Evolutionary conservation across 192 early-diverging fungal genomes (phyloP).

Genomic region (Rhizoclosmatium sp.): DNA sequence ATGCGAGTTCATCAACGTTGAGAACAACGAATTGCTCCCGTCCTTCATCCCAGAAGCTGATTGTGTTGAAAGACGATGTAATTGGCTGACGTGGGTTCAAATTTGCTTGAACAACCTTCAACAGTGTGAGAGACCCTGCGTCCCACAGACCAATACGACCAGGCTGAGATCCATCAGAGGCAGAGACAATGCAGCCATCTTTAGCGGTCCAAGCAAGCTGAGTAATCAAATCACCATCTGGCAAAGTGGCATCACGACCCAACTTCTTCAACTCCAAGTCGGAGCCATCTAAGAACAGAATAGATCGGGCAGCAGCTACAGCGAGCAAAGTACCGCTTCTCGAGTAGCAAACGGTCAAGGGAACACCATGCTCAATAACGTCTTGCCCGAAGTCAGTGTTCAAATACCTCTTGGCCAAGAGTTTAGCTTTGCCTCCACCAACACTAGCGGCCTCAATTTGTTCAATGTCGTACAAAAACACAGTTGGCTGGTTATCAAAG

Average conservation of each 20-base stretch:
- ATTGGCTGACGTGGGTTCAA: slow-evolving; percentile 38
- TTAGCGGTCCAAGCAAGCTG: slow-evolving; percentile 35
- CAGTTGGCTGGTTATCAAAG: slow-evolving; percentile 30
- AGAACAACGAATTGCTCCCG: slow-evolving; percentile 24
- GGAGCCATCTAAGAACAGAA: slow-evolving; percentile 27
- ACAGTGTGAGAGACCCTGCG: slow-evolving; percentile 28
- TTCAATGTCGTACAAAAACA: slow-evolving; percentile 37
- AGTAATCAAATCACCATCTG: slow-evolving; percentile 38
- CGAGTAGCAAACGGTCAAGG: slow-evolving; percentile 24
- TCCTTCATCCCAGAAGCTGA: slow-evolving; percentile 43
- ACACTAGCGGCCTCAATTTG: slow-evolving; percentile 27
- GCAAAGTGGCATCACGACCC: slow-evolving; percentile 32
- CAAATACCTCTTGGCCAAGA: slow-evolving; percentile 30
- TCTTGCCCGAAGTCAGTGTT: not conserved
- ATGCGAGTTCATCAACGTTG: slow-evolving; percentile 39
- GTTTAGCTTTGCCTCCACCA: slow-evolving; percentile 32
- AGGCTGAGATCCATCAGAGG: slow-evolving; percentile 36
- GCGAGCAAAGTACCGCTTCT: slow-evolving; percentile 27
- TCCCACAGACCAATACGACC: slow-evolving; percentile 42
- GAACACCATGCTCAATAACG: slow-evolving; percentile 26
- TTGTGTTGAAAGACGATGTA: slow-evolving; percentile 15
- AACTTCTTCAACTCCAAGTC: slow-evolving; percentile 24
- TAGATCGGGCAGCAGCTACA: slow-evolving; percentile 18
- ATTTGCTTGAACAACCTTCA: slow-evolving; percentile 28
- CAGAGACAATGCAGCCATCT: slow-evolving; percentile 41